A percentile compares a stretch with the other conserved stretches of the same genome.
Evolutionary conservation across 495 filamentous ascomycete species (phyloP).

Genomic region (Staphylotrichum longicolle): DNA sequence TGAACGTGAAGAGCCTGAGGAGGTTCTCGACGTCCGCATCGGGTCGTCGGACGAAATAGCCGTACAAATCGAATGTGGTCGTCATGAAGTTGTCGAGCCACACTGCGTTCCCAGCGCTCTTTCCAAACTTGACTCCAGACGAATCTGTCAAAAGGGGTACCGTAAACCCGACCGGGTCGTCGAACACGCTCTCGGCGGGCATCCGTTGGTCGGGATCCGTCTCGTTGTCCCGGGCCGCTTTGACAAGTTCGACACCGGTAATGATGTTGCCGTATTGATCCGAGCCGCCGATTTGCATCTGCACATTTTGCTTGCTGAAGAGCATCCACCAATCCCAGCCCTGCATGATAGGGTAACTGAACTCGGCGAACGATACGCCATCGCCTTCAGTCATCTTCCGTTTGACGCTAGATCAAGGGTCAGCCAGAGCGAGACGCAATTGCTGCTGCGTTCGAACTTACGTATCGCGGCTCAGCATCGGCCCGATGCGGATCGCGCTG

Average conservation of each 20-base stretch:
- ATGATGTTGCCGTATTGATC: constrained; percentile 98
- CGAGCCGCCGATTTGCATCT: constrained; percentile 87
- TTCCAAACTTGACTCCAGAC: constrained; percentile 88
- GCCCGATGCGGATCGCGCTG: constrained; percentile 66
- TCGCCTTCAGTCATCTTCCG: constrained; percentile 73
- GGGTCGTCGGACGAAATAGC: constrained; percentile 78
- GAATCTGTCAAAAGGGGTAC: constrained; percentile 84
- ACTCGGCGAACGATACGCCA: constrained; percentile 92
- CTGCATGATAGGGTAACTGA: constrained; percentile 89
- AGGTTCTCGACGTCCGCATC: constrained; percentile 77
- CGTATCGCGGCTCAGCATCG: constrained; percentile 90
- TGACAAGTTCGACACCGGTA: constrained; percentile 81
- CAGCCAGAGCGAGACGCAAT: not conserved
- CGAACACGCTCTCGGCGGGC: constrained; percentile 33
- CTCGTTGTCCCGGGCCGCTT: constrained; percentile 60
- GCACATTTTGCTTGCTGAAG: constrained; percentile 58
- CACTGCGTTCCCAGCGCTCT: constrained; percentile 89
- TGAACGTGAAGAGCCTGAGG: constrained; percentile 88
- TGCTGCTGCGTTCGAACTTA: constrained; percentile 45
- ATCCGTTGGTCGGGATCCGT: constrained; percentile 35
- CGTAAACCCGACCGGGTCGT: constrained; percentile 77
- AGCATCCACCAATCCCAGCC: constrained; percentile 96
- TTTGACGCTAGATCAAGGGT: constrained; percentile 62
- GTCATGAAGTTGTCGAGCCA: constrained; percentile 88
- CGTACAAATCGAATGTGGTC: constrained; percentile 78